Evolutionary conservation across 805 yeast species (phyloP).

Genomic region (Lipomyces orientalis): DNA sequence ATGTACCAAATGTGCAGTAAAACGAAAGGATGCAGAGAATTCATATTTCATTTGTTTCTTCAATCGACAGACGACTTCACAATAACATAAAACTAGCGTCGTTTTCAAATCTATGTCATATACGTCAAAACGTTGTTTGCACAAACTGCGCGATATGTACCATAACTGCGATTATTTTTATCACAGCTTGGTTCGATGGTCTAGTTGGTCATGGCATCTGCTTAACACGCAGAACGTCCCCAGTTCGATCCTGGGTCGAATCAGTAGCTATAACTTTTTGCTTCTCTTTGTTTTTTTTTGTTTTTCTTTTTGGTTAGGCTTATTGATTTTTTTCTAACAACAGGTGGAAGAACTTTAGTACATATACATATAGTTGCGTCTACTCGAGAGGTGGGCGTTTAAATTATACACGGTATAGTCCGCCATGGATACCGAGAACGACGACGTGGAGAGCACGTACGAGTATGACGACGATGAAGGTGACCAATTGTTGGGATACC

Average conservation of each 20-base stretch:
- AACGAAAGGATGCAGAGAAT: too few relatives aligned
- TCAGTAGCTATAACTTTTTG: too few relatives aligned
- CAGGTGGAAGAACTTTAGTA: too few relatives aligned
- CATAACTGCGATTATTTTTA: too few relatives aligned
- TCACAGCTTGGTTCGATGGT: constrained; percentile 81
- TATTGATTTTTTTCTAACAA: neutral
- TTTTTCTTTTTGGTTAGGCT: constrained; percentile 9
- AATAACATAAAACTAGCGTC: too few relatives aligned
- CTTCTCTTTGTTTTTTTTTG: too few relatives aligned
- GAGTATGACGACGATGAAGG: constrained; percentile 22
- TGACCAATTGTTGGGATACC: constrained; percentile 4
- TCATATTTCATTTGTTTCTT: too few relatives aligned
- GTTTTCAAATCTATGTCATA: neutral
- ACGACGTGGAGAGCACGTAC: constrained; percentile 14
- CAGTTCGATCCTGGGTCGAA: constrained; percentile 99
- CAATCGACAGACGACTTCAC: too few relatives aligned
- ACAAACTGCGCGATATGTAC: too few relatives aligned
- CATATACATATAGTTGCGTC: too few relatives aligned
- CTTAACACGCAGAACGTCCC: constrained; percentile 99
- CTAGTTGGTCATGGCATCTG: constrained; percentile 99
- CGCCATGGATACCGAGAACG: constrained; percentile 1
- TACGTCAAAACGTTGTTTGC: neutral
- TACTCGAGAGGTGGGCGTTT: too few relatives aligned
- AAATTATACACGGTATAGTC: neutral
- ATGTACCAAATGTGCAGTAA: too few relatives aligned